Percentiles rank a stretch among this genome's conserved stretches.
Conservation (phyloP, 2,329 filamentous ascomycete species). For the Fusarium solani-melongenae region DNA sequence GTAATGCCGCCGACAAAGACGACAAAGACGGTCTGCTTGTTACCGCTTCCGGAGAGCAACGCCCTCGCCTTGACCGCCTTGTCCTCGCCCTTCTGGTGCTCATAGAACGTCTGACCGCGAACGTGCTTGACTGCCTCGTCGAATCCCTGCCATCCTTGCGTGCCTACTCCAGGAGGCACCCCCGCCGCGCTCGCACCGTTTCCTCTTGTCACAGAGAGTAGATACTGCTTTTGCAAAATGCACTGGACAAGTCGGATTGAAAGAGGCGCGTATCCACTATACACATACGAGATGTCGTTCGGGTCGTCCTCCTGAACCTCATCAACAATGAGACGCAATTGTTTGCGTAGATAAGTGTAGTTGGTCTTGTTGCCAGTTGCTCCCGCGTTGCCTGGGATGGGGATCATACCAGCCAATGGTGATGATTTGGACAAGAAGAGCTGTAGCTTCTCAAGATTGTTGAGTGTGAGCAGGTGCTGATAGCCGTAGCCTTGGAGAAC, state of each 20-base stretch:
- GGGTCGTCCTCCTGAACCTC: slow-evolving; percentile 96
- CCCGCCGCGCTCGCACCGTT: slow-evolving; percentile 54
- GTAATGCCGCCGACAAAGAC: slow-evolving; percentile 98
- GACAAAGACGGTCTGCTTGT: slow-evolving; percentile 90
- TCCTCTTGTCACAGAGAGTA: slow-evolving; percentile 77
- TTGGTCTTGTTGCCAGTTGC: slow-evolving; percentile 81
- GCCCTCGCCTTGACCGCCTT: slow-evolving; percentile 89
- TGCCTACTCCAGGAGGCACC: slow-evolving; percentile 62
- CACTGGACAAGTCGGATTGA: slow-evolving; percentile 93
- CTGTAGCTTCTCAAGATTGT: slow-evolving; percentile 88
- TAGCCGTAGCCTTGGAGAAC: slow-evolving; percentile 94
- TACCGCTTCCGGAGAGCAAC: slow-evolving; percentile 81
- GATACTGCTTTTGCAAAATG: slow-evolving; percentile 88
- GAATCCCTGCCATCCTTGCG: slow-evolving; percentile 91
- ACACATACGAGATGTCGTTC: slow-evolving; percentile 96
- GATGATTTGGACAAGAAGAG: slow-evolving; percentile 83
- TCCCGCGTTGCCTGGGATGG: slow-evolving; percentile 70
- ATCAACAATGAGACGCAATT: slow-evolving; percentile 89
- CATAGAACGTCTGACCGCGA: slow-evolving; percentile 89
- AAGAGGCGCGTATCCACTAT: slow-evolving; percentile 94
- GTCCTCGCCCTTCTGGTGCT: slow-evolving; percentile 91
- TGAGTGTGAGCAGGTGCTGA: slow-evolving; percentile 91
- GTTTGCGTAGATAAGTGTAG: slow-evolving; percentile 88
- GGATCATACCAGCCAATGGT: slow-evolving; percentile 83
- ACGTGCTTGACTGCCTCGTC: slow-evolving; percentile 92